Base-by-base conservation (phyloP, 768 basidiomycete species). In the Podaxis pistillaris region DNA sequence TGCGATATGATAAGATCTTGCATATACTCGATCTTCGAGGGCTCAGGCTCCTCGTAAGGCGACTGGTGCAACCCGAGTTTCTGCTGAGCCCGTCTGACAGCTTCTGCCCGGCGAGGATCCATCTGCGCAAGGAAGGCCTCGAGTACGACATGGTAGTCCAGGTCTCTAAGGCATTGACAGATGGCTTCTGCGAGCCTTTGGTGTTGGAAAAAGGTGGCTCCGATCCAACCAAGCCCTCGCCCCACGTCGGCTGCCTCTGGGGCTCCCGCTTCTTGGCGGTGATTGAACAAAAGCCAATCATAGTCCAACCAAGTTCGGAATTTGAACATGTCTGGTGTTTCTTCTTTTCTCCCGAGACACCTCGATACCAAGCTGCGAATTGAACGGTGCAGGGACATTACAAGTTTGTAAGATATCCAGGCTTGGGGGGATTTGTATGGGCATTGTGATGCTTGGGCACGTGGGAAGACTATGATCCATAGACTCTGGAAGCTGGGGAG, bases 401-500 rank as follows among this genome's bases (percentile, higher is more conserved):
- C 22, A 22, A 9, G 6, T 7, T 52, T 40, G 28, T 63, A 47
- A 44, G 44, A 33, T 37, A 56, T 37, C 30, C 30, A 56, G 3
- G 54, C 12, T 28, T 56, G 54, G 33, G 54, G 54, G n/a, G 54
- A 56, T 13, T 56, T 56, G 37, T 56, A 56, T 19, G 54, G 54
- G 19, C 54, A 56, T 40, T 56, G 54, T 37, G 54, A 22, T 30
- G 37, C 13, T 4, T 44, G 13, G 8, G 41, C 7, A 12, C 15
- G n/a, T 5, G 37, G 54, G 24, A 56, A 56, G 36, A 24, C n/a
- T 7, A 17, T 17, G 2, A 56, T 11, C 36, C 37, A 56, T n/a
- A 47, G 50, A 37, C 3, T 9, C 58, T 66, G 24, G 59, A 67
- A 40, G 63, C 64, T 52, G 55, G 68, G 68, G 36, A 64, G 50